A percentile compares a stretch with the other conserved stretches of the same genome.
These are phyloP conservation scores for Trametes cubensis DNA, from an alignment of 768 basidiomycete species.

Conservation along the genomic window DNA sequence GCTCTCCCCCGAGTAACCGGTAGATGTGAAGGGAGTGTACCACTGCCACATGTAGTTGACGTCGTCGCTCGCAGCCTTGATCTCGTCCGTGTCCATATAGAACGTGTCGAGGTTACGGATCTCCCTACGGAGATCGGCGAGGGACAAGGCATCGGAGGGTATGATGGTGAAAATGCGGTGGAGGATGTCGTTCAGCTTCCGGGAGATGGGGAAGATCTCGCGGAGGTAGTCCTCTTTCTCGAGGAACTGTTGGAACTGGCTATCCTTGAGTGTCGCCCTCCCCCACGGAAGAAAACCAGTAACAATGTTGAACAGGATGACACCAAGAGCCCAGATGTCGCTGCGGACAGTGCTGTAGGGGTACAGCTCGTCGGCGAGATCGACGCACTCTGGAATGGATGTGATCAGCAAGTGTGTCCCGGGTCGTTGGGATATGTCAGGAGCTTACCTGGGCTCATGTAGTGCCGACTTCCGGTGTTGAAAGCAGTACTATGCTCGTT, in stretches of 20 bases:
- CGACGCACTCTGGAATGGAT: slow-evolving; percentile 53
- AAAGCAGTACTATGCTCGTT: slow-evolving; percentile 48
- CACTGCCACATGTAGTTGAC: slow-evolving; percentile 12
- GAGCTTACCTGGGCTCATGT: slow-evolving; percentile 71
- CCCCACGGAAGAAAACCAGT: slow-evolving; percentile 81
- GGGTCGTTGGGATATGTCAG: no score
- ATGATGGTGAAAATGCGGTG: slow-evolving; percentile 45
- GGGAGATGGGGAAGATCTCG: slow-evolving; percentile 73
- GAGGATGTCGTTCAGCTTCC: slow-evolving; percentile 63
- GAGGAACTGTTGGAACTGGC: slow-evolving; percentile 66
- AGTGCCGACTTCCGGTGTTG: slow-evolving; percentile 61
- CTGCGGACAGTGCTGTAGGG: slow-evolving; percentile 61
- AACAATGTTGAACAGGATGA: slow-evolving; percentile 84
- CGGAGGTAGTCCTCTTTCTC: slow-evolving; percentile 65
- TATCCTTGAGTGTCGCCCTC: slow-evolving; percentile 65
- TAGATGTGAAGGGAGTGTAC: not conserved
- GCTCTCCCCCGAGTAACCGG: not conserved
- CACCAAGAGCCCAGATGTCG: slow-evolving; percentile 76
- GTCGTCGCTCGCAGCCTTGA: not conserved
- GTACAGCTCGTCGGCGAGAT: slow-evolving; percentile 45
- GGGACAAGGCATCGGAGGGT: slow-evolving; percentile 23
- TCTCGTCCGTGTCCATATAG: slow-evolving; percentile 28
- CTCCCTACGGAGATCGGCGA: slow-evolving; percentile 26
- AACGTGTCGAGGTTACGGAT: slow-evolving; percentile 32
- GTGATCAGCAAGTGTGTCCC: slow-evolving; percentile 5